Evolutionary conservation across 345 rosid genomes (phyloP).

Genomic region (Arabis hirsuta): DNA sequence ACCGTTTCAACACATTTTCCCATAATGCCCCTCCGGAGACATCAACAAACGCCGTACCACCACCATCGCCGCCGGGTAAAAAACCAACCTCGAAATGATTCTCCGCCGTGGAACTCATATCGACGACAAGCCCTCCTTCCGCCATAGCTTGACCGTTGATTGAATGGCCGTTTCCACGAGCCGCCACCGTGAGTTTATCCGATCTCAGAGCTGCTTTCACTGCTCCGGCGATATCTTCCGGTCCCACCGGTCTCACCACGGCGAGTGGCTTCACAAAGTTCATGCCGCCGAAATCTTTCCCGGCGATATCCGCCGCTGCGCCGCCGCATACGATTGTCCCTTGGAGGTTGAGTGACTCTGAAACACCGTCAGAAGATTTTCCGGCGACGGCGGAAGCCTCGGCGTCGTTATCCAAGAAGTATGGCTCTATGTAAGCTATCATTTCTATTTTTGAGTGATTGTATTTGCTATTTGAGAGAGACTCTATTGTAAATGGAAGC

Average conservation of each 20-base stretch:
- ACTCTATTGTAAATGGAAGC: constrained; percentile 31
- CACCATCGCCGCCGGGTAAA: not conserved
- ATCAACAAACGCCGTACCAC: constrained; percentile 48
- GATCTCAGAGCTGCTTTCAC: constrained; percentile 59
- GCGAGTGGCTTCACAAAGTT: constrained; percentile 61
- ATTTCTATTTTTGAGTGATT: constrained; percentile 43
- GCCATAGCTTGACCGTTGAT: constrained; percentile 99
- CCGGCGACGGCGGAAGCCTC: constrained; percentile 51
- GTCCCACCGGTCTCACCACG: constrained; percentile 58
- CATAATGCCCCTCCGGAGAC: constrained; percentile 97
- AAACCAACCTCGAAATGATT: constrained; percentile 47
- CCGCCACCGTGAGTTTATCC: constrained; percentile 77
- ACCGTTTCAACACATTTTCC: constrained; percentile 75
- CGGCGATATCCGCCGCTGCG: constrained; percentile 45
- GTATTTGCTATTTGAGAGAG: constrained; percentile 23
- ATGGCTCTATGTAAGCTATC: constrained; percentile 78
- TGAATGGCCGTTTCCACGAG: constrained; percentile 96
- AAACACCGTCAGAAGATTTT: constrained; percentile 42
- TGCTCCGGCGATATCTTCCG: constrained; percentile 68
- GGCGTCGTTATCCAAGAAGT: constrained; percentile 71
- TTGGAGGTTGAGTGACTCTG: constrained; percentile 60
- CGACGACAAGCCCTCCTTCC: constrained; percentile 73
- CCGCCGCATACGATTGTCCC: constrained; percentile 52
- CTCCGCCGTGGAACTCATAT: constrained; percentile 70
- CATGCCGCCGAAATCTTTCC: constrained; percentile 87